Percentiles rank a stretch among this genome's conserved stretches.
Evolutionary conservation across 805 yeast species (phyloP).

Genomic region (Nakazawaea wyomingensis): DNA sequence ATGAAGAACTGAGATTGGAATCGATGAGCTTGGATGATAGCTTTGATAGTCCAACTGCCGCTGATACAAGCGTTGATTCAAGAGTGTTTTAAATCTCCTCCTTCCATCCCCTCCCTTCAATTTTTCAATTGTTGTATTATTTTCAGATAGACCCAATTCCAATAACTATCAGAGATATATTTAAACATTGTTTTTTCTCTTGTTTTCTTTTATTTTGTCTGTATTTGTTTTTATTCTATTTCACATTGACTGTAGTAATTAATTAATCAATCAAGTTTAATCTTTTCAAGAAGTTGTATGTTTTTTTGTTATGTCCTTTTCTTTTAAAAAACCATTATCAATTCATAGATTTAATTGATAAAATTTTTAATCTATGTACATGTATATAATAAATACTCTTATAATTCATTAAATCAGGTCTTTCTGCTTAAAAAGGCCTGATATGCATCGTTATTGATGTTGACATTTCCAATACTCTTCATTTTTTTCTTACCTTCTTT

Average conservation of each 20-base stretch:
- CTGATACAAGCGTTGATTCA: slow-evolving; percentile 6
- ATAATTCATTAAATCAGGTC: slow-evolving; percentile 1
- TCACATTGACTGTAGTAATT: too few species aligned
- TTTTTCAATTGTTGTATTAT: background rate
- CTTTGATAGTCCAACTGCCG: slow-evolving; percentile 7
- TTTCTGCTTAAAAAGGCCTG: slow-evolving; percentile 65
- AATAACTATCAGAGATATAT: too few species aligned
- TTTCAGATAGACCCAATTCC: background rate
- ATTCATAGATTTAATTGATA: too few species aligned
- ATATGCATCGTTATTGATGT: slow-evolving; percentile 79
- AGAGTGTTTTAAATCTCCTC: background rate
- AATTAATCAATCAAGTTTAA: too few species aligned
- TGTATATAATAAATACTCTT: too few species aligned
- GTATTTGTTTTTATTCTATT: background rate
- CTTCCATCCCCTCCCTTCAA: background rate
- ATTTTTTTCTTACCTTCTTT: slow-evolving; percentile 89
- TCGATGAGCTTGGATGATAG: slow-evolving; percentile 12
- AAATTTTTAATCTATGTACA: too few species aligned
- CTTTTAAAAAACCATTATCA: too few species aligned
- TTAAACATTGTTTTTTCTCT: too few species aligned
- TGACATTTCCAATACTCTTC: slow-evolving; percentile 74
- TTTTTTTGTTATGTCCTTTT: too few species aligned
- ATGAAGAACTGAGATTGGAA: slow-evolving; percentile 14
- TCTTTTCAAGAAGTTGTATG: too few species aligned
- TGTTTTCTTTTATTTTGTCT: too few species aligned